A percentile compares a stretch with the other conserved stretches of the same genome.
Conservation (phyloP, 2,329 filamentous ascomycete species). For the Nemania sp. region DNA sequence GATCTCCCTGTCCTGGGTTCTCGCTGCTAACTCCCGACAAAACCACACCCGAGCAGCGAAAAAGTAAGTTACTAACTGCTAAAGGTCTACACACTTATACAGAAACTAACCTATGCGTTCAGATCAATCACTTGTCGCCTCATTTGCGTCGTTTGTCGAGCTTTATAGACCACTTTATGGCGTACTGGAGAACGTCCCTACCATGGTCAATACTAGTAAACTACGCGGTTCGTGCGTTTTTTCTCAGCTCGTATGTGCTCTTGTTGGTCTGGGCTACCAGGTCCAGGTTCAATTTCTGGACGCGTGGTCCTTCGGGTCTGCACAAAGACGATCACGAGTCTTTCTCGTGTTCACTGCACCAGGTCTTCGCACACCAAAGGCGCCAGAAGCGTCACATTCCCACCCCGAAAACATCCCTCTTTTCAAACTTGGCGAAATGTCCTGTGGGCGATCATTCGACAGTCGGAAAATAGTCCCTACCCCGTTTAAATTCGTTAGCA, state of each 20-base stretch:
- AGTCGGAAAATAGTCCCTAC: constrained; percentile 55
- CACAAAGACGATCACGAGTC: constrained; percentile 68
- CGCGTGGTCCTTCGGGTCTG: constrained; percentile 69
- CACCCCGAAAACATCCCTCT: constrained; percentile 49
- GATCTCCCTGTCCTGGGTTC: constrained; percentile 79
- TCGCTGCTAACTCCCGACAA: constrained; percentile 65
- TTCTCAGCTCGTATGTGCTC: constrained; percentile 71
- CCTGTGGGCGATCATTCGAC: constrained; percentile 65
- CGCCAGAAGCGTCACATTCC: constrained; percentile 65
- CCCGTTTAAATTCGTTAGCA: constrained; percentile 63
- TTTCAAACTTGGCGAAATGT: constrained; percentile 58
- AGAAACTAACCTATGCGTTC: not conserved
- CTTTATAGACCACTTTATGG: constrained; percentile 76
- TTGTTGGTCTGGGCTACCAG: constrained; percentile 81
- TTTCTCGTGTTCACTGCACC: constrained; percentile 76
- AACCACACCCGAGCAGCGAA: constrained; percentile 58
- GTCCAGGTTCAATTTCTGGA: constrained; percentile 69
- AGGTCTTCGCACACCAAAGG: constrained; percentile 58
- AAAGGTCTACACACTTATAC: no score
- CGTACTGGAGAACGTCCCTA: constrained; percentile 75
- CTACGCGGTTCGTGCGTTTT: constrained; percentile 66
- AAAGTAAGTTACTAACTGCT: constrained; percentile 51
- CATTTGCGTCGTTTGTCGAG: constrained; percentile 75
- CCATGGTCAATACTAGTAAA: constrained; percentile 59
- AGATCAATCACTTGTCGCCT: constrained; percentile 75